These are phyloP conservation scores for Fusarium austroafricanum DNA, from an alignment of 2,329 filamentous ascomycete genomes.

Conservation along the genomic window DNA sequence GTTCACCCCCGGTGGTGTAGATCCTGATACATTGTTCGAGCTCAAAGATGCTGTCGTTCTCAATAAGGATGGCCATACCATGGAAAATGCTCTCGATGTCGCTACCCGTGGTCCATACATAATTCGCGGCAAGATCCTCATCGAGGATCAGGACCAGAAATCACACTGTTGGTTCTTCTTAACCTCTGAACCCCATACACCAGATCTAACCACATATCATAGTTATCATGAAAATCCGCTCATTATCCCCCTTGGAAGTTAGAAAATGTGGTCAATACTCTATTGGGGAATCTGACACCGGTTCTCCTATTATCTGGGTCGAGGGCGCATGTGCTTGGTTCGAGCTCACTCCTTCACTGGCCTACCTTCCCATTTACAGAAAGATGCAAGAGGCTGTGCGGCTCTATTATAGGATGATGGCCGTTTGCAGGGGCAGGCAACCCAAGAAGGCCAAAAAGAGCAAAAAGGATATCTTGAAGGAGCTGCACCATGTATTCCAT, in stretches of 20 bases:
- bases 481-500: conserved; percentile 50
- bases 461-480: conserved; percentile 47
- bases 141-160: conserved; percentile 57
- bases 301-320: conserved; percentile 72
- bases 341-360: conserved; percentile 68
- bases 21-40: conserved; percentile 70
- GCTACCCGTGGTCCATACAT: conserved; percentile 69
- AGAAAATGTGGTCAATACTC: conserved; percentile 62
- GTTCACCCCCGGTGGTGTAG: conserved; percentile 39
- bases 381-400: conserved; percentile 72
- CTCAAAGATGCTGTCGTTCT: conserved; percentile 71
- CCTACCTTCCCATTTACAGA: conserved; percentile 67
- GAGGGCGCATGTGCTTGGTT: conserved; percentile 71
- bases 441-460: conserved; percentile 47
- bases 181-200: not conserved
- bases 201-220: conserved; percentile 25
- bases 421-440: conserved; percentile 60
- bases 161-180: conserved; percentile 51
- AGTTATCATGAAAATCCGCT: conserved; percentile 51
- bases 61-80: conserved; percentile 61
- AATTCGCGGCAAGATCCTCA: conserved; percentile 68
- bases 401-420: conserved; percentile 71
- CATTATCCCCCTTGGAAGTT: conserved; percentile 63
- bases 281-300: conserved; percentile 63
- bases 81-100: conserved; percentile 71